Evolutionary conservation across 495 filamentous ascomycete species (phyloP), one percentile per base, ranked within the genome.

Genomic region (Xylaria grammica): DNA sequence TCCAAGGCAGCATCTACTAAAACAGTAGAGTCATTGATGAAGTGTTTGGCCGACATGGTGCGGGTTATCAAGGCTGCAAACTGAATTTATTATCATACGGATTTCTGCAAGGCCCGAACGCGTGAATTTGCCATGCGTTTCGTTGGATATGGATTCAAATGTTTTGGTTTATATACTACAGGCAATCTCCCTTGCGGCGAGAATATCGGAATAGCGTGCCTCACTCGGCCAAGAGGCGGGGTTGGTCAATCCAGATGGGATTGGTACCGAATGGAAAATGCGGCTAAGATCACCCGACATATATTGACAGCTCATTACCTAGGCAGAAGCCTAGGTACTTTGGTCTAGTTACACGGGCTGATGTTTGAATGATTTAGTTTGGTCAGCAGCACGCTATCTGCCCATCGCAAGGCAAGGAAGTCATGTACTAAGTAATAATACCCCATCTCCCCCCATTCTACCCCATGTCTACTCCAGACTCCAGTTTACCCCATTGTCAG

Each of bases 1-100:
- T 88, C 82, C 24, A 99, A 87, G 19, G 93, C 90, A 15, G 87
- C 83, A 66, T 87, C 82, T 69, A 99, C 92, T 60, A 97, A 85
- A 67, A 90, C 82, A 60, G 83, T 86, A 26, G 95, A 90, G 76
- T 96, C 91, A 69, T 91, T 87, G 82, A 97, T 87, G 84, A 97
- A 99, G 79, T 99, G 95, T 78, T 96, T 96, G 67, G 89, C 80
- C 19, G 84, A 83, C 82, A 85, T 85, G 22, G 49, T 72, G 65
- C 38, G 5, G 30, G 36, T 26, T 42, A 42, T 34, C 7, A 51
- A 40, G 11, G 11, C 22, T 19, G 19, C 10, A 48, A 38, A 13
- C 56, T 34, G 4, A 40, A 24, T 34, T 46, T 51, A n/a, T 20
- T 24, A 1, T 48, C 30, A 49, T 46, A 22, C 54, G 24, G 13